phyloP scores from a whole-genome alignment of 2,329 filamentous ascomycete species.

The Pseudogymnoascus sp. region DNA sequence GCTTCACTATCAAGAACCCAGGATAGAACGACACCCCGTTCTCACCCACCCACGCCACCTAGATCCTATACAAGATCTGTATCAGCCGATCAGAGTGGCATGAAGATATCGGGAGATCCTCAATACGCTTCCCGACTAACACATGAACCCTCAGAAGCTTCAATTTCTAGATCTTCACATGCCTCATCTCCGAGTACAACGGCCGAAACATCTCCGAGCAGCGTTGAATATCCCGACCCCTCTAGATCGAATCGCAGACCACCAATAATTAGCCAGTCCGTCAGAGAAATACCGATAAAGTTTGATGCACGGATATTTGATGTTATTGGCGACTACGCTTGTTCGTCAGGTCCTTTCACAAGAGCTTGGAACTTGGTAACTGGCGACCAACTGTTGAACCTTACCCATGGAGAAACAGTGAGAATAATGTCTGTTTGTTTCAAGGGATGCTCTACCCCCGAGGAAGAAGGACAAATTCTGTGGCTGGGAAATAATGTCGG shows the following conservation, averaged over 20 bases:
- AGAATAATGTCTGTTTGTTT: constrained; percentile 78
- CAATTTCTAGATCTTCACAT: neutral
- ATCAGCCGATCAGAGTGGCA: constrained; percentile 39
- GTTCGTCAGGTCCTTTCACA: constrained; percentile 79
- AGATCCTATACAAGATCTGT: constrained; percentile 41
- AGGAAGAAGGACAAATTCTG: constrained; percentile 71
- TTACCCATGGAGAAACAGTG: constrained; percentile 76
- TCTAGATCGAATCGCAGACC: constrained; percentile 78
- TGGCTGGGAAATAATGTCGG: constrained; percentile 89
- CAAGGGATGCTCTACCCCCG: constrained; percentile 69
- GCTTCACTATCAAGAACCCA: constrained; percentile 25
- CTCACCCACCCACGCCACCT: constrained; percentile 37
- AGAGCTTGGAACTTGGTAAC: constrained; percentile 80
- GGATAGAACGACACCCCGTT: constrained; percentile 40
- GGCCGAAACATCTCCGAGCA: neutral
- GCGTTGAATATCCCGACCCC: constrained; percentile 66
- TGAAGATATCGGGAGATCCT: neutral
- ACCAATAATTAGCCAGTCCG: constrained; percentile 43
- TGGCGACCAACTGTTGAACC: constrained; percentile 71
- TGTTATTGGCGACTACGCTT: constrained; percentile 79
- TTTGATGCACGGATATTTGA: constrained; percentile 80
- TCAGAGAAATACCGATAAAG: constrained; percentile 64
- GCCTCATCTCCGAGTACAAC: neutral
- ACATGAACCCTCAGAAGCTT: neutral
- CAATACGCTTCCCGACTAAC: neutral